Evolutionary conservation across 805 yeast genomes (phyloP), one percentile per base, ranked within the genome.

Genomic region (Pichia heedii): DNA sequence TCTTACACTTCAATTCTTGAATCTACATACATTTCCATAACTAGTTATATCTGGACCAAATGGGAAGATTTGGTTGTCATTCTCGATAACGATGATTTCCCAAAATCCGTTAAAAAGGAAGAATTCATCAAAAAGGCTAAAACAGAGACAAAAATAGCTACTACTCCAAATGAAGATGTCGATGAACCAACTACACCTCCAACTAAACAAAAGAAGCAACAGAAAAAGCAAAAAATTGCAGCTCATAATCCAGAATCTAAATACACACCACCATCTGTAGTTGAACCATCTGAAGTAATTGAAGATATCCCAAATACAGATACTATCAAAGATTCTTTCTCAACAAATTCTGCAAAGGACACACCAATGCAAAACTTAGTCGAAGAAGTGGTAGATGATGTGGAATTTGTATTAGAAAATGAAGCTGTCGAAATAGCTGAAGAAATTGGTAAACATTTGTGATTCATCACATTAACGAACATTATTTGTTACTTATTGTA

Each of bases 371-470:
- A 24, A 24, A 11, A 24, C 27, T 7, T 38, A 22, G 36, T 40
- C 22, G 40, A 42, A 19, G 41, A 36, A 3, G 34, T 30, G 13
- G 46, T 24, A 20, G 44, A 40, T 12, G 33, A 16, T 21, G 43
- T 37, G 4, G 22, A 41, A 15, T 26, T 35, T 19, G 39, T 40
- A 10, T 36, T 35, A 12, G 42, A 32, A 6, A 43, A 40, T 32
- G 43, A 45, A 22, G 26, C 35, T 12, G 45, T 44, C 11, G 46
- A 46, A 40, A 39, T 36, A 4, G 48, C 48, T 13, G 48, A 35
- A 18, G 50, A 44, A 30, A 35, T 44, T n/a, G 52, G 46, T 13
- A 32, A 40, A n/a, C 41, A 40, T 9, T 21, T 47, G 4, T 47
- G 18, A 41, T 33, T 22, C 11, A 11, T 24, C 27, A 11, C 27